phyloP scores from a whole-genome alignment of 148 eudicot species.

The Fallopia convolvulus region DNA sequence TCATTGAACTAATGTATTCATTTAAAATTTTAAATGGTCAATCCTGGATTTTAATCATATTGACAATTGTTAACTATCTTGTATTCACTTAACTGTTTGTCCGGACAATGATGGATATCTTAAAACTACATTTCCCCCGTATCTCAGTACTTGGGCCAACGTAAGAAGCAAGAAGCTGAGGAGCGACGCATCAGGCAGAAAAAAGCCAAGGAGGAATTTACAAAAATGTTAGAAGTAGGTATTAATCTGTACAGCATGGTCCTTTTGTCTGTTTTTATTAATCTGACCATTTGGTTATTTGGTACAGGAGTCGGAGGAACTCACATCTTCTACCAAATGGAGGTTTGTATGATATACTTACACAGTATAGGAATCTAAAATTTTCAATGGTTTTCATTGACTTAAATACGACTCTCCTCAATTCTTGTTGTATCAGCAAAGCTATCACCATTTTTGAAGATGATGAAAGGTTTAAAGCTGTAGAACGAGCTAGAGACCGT shows the following conservation, averaged over 20 bases:
- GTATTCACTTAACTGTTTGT: not conserved
- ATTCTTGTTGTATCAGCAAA: slow-evolving; percentile 47
- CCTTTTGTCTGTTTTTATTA: not conserved
- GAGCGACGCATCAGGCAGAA: slow-evolving; percentile 87
- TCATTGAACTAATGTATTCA: not conserved
- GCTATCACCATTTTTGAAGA: slow-evolving; percentile 81
- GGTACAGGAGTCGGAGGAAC: slow-evolving; percentile 74
- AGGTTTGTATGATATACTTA: slow-evolving; percentile 40
- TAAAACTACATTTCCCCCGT: slow-evolving; percentile 5
- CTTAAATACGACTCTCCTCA: not conserved
- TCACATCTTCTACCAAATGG: slow-evolving; percentile 82
- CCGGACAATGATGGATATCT: not conserved
- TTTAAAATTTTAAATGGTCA: not conserved
- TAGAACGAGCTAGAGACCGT: slow-evolving; percentile 74
- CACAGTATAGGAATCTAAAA: not conserved
- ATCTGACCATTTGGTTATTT: not conserved
- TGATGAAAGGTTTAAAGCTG: slow-evolving; percentile 91
- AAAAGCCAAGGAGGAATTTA: slow-evolving; percentile 88
- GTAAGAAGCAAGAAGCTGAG: slow-evolving; percentile 91
- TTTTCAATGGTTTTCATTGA: not conserved
- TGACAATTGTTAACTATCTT: not conserved
- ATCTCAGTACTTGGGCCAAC: slow-evolving; percentile 79
- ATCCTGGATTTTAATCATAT: not conserved
- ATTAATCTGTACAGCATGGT: not conserved
- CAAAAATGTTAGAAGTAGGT: slow-evolving; percentile 85